phyloP scores from a whole-genome alignment of 257 asterid species.

The Agastache rugosa region DNA sequence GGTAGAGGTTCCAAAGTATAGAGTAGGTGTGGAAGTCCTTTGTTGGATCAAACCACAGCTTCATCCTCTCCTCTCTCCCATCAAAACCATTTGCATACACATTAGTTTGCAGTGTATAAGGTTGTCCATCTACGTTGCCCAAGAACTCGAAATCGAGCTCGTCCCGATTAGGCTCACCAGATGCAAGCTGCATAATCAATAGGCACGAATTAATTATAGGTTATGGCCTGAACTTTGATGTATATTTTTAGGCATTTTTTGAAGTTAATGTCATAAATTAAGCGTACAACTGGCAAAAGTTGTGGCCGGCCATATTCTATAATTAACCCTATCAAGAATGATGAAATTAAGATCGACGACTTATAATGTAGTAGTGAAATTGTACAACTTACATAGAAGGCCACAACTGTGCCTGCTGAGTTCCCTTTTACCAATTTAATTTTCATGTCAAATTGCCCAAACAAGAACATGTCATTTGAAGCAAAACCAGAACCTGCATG shows the following conservation, averaged over 20 bases:
- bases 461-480: conserved; percentile 76
- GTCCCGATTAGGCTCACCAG: conserved; percentile 66
- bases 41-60: conserved; percentile 93
- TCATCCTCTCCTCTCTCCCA: conserved; percentile 74
- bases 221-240: too few species aligned
- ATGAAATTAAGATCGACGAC: too few species aligned
- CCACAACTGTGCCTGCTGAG: conserved; percentile 92
- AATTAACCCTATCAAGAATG: too few species aligned
- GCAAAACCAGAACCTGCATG: conserved; percentile 69
- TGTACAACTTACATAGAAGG: conserved; percentile 65
- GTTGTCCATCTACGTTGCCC: conserved; percentile 69
- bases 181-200: conserved; percentile 59
- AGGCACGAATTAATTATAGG: too few species aligned
- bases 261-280: too few species aligned
- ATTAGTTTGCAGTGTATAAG: conserved; percentile 78
- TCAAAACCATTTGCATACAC: conserved; percentile 75
- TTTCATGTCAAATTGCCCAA: conserved; percentile 83
- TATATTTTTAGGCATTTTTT: too few species aligned
- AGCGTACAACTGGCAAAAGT: too few species aligned
- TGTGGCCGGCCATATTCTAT: too few species aligned
- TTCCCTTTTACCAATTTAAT: conserved; percentile 80
- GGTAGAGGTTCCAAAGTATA: conserved; percentile 78
- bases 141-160: conserved; percentile 96
- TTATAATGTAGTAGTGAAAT: too few species aligned
- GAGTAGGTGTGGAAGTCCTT: conserved; percentile 86